Evolutionary conservation across 2,329 filamentous ascomycete genomes (phyloP).

Genomic region (Penicillium sp.): DNA sequence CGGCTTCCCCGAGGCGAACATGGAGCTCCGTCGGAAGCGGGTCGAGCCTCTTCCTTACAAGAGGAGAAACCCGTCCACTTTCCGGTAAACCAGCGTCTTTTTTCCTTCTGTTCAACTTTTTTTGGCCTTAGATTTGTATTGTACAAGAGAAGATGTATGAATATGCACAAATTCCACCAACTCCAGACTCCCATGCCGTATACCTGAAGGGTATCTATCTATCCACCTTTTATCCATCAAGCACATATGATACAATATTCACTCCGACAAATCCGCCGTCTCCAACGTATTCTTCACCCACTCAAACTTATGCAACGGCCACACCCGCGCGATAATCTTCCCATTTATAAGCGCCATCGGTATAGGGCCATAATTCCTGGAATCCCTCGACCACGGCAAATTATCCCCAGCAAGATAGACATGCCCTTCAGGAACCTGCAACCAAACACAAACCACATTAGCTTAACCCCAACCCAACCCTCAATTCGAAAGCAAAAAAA

Average conservation of each 20-base stretch:
- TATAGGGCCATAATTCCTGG: slow-evolving; percentile 73
- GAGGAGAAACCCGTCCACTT: slow-evolving; percentile 46
- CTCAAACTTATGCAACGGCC: slow-evolving; percentile 29
- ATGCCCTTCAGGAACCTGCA: slow-evolving; percentile 77
- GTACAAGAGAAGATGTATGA: slow-evolving; percentile 39
- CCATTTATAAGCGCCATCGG: slow-evolving; percentile 76
- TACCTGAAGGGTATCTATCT: too few relatives aligned
- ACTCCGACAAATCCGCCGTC: slow-evolving; percentile 16
- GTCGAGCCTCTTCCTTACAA: slow-evolving; percentile 60
- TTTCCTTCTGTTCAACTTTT: too few relatives aligned
- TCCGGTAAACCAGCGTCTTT: slow-evolving; percentile 39
- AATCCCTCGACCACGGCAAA: slow-evolving; percentile 72
- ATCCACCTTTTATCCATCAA: too few relatives aligned
- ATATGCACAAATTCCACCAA: slow-evolving; percentile 27
- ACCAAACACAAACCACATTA: not conserved
- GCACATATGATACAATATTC: not conserved
- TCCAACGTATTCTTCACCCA: slow-evolving; percentile 33
- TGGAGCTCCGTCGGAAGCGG: slow-evolving; percentile 76
- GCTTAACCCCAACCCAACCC: too few relatives aligned
- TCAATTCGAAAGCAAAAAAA: too few relatives aligned
- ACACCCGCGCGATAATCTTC: slow-evolving; percentile 58
- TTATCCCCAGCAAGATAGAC: slow-evolving; percentile 90
- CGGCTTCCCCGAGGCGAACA: slow-evolving; percentile 62
- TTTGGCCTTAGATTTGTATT: slow-evolving; percentile 27
- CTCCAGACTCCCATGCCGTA: too few relatives aligned